phyloP scores from a whole-genome alignment of 1,139 yeast genomes.

The Saccharomyces hybrid region DNA sequence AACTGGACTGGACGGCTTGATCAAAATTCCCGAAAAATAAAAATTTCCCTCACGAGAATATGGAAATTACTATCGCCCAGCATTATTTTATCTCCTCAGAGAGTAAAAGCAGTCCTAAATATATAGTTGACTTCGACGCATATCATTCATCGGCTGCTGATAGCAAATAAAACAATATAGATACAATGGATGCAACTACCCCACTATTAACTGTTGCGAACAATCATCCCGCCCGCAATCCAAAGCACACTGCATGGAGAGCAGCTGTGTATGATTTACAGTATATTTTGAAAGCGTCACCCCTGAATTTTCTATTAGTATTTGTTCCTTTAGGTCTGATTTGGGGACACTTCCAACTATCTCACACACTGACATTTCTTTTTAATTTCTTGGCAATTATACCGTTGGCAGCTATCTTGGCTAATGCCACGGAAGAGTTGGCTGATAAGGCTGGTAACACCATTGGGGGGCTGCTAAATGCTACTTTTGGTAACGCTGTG shows the following conservation, averaged over 20 bases:
- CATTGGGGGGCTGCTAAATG: constrained; percentile 85
- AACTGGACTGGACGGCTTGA: not conserved
- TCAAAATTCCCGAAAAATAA: not conserved
- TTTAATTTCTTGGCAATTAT: constrained; percentile 84
- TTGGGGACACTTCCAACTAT: constrained; percentile 46
- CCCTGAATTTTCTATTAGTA: constrained; percentile 65
- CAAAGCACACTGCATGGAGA: constrained; percentile 5
- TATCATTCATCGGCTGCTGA: not conserved
- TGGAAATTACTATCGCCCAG: not conserved
- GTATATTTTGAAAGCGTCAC: constrained; percentile 50
- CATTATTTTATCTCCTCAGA: not conserved
- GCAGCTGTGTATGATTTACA: constrained; percentile 13
- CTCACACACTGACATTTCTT: constrained; percentile 54
- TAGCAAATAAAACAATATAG: not conserved
- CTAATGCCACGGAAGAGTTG: constrained; percentile 88
- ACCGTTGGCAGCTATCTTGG: constrained; percentile 83
- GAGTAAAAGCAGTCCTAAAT: not conserved
- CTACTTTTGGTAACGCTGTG: constrained; percentile 91
- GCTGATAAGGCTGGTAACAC: constrained; percentile 83
- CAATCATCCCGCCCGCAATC: constrained; percentile 4
- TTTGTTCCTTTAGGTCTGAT: constrained; percentile 85
- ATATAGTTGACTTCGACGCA: not conserved
- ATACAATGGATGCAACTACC: constrained; percentile 13
- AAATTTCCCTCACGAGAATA: not conserved
- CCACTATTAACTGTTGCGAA: constrained; percentile 9